Evolutionary conservation across 2,329 filamentous ascomycete genomes (phyloP).

Genomic region (Colletotrichum spinosum): DNA sequence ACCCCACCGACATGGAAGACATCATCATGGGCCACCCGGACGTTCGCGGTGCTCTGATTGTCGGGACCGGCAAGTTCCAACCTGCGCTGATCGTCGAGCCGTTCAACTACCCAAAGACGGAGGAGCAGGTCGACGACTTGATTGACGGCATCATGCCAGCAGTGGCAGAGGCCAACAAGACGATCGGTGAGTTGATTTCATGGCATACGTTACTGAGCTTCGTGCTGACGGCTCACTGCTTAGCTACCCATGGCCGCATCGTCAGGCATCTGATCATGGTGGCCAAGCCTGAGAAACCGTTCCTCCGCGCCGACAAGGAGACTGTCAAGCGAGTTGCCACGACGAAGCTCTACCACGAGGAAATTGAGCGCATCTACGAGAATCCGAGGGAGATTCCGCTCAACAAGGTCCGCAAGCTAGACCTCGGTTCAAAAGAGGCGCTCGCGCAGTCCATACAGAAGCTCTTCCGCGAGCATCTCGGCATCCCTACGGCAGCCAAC

Average conservation of each 20-base stretch:
- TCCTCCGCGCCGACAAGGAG: conserved; percentile 58
- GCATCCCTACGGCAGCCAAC: conserved; percentile 34
- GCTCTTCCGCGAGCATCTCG: conserved; percentile 38
- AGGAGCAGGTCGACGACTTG: conserved; percentile 42
- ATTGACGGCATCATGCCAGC: conserved; percentile 57
- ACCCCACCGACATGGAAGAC: conserved; percentile 56
- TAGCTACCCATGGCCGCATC: conserved; percentile 56
- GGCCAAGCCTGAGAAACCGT: conserved; percentile 54
- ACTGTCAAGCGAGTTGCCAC: conserved; percentile 56
- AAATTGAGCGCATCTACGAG: conserved; percentile 57
- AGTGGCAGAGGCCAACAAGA: conserved; percentile 55
- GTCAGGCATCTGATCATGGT: conserved; percentile 52
- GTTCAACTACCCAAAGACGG: conserved; percentile 40
- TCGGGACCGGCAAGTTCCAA: conserved; percentile 59
- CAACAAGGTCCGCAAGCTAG: conserved; percentile 35
- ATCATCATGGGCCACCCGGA: conserved; percentile 52
- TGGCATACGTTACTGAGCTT: background rate
- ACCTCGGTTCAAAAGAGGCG: conserved; percentile 40
- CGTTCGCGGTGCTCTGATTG: conserved; percentile 56
- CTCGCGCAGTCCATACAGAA: conserved; percentile 42
- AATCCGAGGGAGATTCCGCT: conserved; percentile 38
- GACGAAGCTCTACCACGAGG: conserved; percentile 53
- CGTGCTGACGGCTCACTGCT: background rate
- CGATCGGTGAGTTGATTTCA: conserved; percentile 7
- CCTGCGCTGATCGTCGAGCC: conserved; percentile 62